These are phyloP conservation scores for Colletotrichum sp. DNA, from an alignment of 2,329 filamentous ascomycete genomes.

Conservation along the genomic window DNA sequence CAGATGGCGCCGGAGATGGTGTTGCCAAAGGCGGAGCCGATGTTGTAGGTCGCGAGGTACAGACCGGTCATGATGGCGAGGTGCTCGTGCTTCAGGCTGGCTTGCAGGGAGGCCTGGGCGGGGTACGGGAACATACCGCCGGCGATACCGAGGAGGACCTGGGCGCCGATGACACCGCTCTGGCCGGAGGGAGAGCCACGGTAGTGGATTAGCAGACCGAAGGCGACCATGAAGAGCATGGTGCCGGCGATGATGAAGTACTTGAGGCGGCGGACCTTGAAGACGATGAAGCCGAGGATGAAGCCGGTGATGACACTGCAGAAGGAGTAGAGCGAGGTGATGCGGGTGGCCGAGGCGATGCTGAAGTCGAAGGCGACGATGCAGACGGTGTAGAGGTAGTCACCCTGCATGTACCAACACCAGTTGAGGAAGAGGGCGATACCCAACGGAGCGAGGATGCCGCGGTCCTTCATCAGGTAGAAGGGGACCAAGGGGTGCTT, in stretches of 20 bases:
- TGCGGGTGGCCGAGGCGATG: conserved; percentile 59
- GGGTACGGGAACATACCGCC: conserved; percentile 66
- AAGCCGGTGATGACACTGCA: conserved; percentile 62
- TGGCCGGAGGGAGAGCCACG: conserved; percentile 57
- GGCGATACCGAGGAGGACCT: conserved; percentile 66
- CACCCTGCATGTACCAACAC: conserved; percentile 66
- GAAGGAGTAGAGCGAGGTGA: conserved; percentile 64
- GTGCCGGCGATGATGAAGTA: conserved; percentile 67
- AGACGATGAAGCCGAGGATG: conserved; percentile 61
- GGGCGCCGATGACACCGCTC: conserved; percentile 65
- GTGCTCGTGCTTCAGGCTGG: conserved; percentile 50
- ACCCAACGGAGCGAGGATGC: conserved; percentile 67
- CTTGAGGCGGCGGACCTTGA: conserved; percentile 64
- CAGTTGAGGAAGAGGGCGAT: conserved; percentile 63
- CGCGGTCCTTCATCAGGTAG: conserved; percentile 63
- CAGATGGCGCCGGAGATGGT: conserved; percentile 67
- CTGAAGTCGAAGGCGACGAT: conserved; percentile 66
- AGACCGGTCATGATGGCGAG: conserved; percentile 69
- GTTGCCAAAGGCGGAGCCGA: conserved; percentile 65
- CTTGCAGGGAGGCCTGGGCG: conserved; percentile 50
- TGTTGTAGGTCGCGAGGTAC: conserved; percentile 67
- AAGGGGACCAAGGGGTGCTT: conserved; percentile 65
- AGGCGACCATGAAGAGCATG: conserved; percentile 66
- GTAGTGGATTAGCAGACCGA: conserved; percentile 67
- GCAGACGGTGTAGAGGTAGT: conserved; percentile 69